A percentile compares a stretch with the other conserved stretches of the same genome.
Evolutionary conservation across 2,329 filamentous ascomycete genomes (phyloP).

Genomic region (Penicillium sp.): DNA sequence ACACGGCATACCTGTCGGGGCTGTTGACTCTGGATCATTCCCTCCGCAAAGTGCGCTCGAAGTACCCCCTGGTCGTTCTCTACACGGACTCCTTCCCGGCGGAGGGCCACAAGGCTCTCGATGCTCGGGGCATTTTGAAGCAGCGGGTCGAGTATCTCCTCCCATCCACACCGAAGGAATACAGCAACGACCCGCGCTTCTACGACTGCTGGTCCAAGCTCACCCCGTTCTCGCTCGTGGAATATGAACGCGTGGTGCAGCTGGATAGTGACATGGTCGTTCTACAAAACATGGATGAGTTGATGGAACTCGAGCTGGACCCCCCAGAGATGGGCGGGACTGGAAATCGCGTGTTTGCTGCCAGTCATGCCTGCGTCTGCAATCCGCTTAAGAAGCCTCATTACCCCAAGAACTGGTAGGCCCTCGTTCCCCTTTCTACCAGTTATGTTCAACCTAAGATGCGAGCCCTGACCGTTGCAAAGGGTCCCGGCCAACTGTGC

Average conservation of each 20-base stretch:
- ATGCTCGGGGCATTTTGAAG: constrained; percentile 64
- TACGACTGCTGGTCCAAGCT: constrained; percentile 90
- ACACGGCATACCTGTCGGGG: constrained; percentile 75
- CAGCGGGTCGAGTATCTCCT: constrained; percentile 71
- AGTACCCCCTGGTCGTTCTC: constrained; percentile 76
- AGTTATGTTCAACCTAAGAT: too few species aligned
- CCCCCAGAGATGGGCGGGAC: constrained; percentile 45
- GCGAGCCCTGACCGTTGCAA: too few species aligned
- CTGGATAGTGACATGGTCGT: constrained; percentile 88
- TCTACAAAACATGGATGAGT: constrained; percentile 80
- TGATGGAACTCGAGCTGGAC: constrained; percentile 80
- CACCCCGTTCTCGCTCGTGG: constrained; percentile 68
- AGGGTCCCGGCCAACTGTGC: constrained; percentile 56
- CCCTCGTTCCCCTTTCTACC: too few species aligned
- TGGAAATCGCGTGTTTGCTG: constrained; percentile 70
- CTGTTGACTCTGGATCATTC: constrained; percentile 78
- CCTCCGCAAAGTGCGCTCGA: constrained; percentile 61
- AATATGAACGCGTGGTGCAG: constrained; percentile 77
- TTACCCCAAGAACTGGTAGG: constrained; percentile 71
- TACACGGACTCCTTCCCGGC: constrained; percentile 75
- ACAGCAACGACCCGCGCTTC: constrained; percentile 75
- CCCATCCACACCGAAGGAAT: constrained; percentile 64
- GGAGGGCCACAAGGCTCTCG: constrained; percentile 66
- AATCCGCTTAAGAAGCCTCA: constrained; percentile 75
- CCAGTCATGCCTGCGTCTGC: constrained; percentile 80